These are phyloP conservation scores for Toxicodendron radicans DNA, from an alignment of 345 rosid species.

Conservation along the genomic window DNA sequence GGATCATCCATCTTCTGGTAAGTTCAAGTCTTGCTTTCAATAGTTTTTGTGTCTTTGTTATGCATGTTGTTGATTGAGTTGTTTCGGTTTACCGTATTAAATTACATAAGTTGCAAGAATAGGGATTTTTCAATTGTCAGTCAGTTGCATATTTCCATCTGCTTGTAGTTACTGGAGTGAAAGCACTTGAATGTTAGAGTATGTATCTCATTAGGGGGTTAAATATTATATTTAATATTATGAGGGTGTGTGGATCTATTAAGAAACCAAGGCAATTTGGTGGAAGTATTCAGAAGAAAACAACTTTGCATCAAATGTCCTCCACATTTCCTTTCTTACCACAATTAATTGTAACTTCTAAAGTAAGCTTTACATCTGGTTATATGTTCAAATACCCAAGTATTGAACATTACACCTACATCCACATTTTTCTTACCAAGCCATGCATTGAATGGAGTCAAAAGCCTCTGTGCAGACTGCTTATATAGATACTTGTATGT, in stretches of 20 bases:
- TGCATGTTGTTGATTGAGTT: not conserved
- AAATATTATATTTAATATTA: too few species aligned
- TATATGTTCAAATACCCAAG: not conserved
- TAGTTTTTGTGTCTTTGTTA: not conserved
- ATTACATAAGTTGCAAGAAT: not conserved
- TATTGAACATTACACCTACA: not conserved
- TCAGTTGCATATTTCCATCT: too few species aligned
- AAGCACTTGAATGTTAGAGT: too few species aligned
- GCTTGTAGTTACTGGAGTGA: too few species aligned
- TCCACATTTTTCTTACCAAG: not conserved
- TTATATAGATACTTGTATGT: not conserved
- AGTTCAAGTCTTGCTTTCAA: slow-evolving; percentile 6
- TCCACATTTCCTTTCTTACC: not conserved
- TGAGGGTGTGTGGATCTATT: not conserved
- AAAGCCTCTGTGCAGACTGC: not conserved
- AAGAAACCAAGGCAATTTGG: not conserved
- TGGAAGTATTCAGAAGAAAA: too few species aligned
- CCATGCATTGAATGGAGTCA: not conserved
- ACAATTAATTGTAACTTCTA: not conserved
- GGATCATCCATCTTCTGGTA: slow-evolving; percentile 49
- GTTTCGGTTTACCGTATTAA: not conserved
- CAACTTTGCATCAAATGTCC: not conserved
- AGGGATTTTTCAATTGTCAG: too few species aligned
- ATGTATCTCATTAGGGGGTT: too few species aligned
- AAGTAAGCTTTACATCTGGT: not conserved